Conservation (phyloP, 257 asterid genomes). For the Nicotiana paniculata region DNA sequence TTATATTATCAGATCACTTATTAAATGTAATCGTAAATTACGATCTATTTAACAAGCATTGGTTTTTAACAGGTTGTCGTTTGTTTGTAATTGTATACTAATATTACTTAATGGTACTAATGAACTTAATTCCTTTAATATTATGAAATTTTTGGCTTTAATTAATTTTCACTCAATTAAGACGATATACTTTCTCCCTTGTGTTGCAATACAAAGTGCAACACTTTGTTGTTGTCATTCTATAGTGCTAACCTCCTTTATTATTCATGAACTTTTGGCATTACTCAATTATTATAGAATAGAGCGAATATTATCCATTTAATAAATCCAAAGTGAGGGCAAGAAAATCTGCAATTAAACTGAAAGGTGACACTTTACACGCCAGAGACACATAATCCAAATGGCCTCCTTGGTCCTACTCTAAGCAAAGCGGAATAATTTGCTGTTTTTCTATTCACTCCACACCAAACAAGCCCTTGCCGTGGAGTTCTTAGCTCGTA, state of each 20-base stretch:
- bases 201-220: not conserved
- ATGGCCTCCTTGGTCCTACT: not conserved
- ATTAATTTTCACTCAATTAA: no score
- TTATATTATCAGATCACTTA: no score
- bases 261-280: not conserved
- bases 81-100: no score
- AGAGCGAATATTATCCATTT: not conserved
- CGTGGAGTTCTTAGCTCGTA: not conserved
- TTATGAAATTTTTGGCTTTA: no score
- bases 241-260: not conserved
- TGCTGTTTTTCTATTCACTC: not conserved
- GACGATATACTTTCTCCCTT: not conserved
- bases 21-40: no score
- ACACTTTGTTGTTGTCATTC: not conserved
- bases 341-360: not conserved
- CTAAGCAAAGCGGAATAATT: not conserved
- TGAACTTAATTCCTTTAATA: no score
- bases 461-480: conserved; percentile 14
- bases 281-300: not conserved
- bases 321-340: not conserved
- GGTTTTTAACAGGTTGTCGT: no score
- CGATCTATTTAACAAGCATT: no score
- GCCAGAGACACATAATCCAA: not conserved
- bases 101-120: no score
- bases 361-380: not conserved